phyloP scores from a whole-genome alignment of 345 rosid species.

The Eucalyptus fibrosa region DNA sequence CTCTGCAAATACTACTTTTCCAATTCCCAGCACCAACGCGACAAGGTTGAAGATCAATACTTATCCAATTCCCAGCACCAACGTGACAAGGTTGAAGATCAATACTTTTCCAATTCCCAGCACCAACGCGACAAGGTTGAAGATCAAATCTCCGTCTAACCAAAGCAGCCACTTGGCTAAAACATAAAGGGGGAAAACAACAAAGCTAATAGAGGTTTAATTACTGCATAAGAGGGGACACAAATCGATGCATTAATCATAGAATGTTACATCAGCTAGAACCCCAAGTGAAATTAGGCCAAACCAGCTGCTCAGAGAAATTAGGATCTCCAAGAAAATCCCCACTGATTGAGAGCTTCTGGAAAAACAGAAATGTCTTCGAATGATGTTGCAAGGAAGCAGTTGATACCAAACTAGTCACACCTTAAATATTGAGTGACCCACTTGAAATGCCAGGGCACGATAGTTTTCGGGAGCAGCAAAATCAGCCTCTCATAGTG shows the following conservation, averaged over 20 bases:
- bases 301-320: not conserved
- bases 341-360: not conserved
- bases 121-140: not conserved
- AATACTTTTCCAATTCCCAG: not conserved
- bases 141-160: not conserved
- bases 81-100: not conserved
- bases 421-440: not conserved
- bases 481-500: not conserved
- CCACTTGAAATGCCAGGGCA: not conserved
- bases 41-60: not conserved
- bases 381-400: not conserved
- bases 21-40: not conserved
- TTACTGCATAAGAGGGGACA: not conserved
- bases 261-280: not conserved
- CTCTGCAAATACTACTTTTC: not conserved
- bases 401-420: not conserved
- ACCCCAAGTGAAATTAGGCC: not conserved
- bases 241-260: not conserved
- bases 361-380: not conserved
- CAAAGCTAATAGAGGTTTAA: not conserved
- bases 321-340: not conserved
- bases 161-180: not conserved
- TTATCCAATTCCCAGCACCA: too few relatives aligned
- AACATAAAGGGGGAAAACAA: not conserved
- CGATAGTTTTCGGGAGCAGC: not conserved